Conservation (phyloP, 768 basidiomycete species). For the Strobilomyces dryophilus region DNA sequence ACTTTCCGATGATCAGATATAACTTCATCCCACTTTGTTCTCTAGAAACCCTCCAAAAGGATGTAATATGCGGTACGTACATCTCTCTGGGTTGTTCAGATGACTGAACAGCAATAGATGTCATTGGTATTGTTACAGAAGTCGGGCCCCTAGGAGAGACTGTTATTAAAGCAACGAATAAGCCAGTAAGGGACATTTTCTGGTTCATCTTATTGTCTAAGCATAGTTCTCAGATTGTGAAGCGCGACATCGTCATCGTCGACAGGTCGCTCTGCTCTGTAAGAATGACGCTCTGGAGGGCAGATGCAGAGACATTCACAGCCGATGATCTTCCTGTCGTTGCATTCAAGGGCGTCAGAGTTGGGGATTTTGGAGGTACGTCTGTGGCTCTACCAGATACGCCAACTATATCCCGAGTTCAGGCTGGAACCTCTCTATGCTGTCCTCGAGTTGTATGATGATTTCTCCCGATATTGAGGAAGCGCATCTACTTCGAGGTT, state of each 20-base stretch:
- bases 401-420: conserved; percentile 5
- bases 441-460: conserved; percentile 73
- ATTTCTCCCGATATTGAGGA: conserved; percentile 88
- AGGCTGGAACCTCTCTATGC: conserved; percentile 85
- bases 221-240: conserved; percentile 51
- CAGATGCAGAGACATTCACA: conserved; percentile 82
- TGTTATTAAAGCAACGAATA: conserved; percentile 64
- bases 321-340: conserved; percentile 62
- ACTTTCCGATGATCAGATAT: conserved; percentile 81
- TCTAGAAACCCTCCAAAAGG: conserved; percentile 65
- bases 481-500: conserved; percentile 81
- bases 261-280: conserved; percentile 77
- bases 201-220: conserved; percentile 2
- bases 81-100: neutral
- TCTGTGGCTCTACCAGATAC: neutral
- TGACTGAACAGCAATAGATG: conserved; percentile 49
- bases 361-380: conserved; percentile 85
- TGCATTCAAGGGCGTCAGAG: conserved; percentile 92
- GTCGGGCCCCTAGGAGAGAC: conserved; percentile 65
- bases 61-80: conserved; percentile 73
- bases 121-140: conserved; percentile 84
- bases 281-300: conserved; percentile 92
- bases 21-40: conserved; percentile 66
- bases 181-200: conserved; percentile 41
- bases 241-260: conserved; percentile 86